Evolutionary conservation across 208 protist genomes (phyloP).

Genomic region (Trypanosoma melophagium): DNA sequence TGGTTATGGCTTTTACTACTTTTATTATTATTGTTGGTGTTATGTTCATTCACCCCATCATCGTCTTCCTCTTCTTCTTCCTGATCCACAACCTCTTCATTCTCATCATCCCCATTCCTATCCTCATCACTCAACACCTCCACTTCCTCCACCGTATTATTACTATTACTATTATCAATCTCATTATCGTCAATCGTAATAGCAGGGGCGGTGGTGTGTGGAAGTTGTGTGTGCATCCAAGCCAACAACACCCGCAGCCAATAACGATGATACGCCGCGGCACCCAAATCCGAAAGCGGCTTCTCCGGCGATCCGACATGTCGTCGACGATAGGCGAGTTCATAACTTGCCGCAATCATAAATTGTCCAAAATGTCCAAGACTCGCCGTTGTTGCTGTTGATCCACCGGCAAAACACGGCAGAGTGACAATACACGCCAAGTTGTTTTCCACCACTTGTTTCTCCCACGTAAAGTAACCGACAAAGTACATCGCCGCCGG

Average conservation of each 20-base stretch:
- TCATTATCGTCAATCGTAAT: neutral
- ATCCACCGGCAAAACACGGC: conserved; percentile 86
- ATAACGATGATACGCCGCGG: conserved; percentile 89
- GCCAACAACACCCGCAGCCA: conserved; percentile 72
- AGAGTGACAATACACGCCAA: conserved; percentile 99
- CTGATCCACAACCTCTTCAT: neutral
- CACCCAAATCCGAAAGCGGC: conserved; percentile 98
- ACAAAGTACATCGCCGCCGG: conserved; percentile 86
- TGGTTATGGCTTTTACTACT: no score
- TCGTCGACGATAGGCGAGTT: conserved; percentile 94
- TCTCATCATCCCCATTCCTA: conserved; percentile 14
- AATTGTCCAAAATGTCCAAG: conserved; percentile 94
- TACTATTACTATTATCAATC: neutral
- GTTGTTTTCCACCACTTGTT: conserved; percentile 96
- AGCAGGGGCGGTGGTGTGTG: neutral
- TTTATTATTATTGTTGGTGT: no score
- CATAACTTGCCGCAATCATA: conserved; percentile 97
- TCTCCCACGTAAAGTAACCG: conserved; percentile 99
- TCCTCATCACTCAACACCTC: conserved; percentile 26
- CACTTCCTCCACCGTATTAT: neutral
- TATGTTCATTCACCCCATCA: no score
- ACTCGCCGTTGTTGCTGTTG: neutral
- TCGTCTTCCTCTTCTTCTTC: no score
- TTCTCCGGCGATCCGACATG: conserved; percentile 97
- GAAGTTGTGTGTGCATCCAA: conserved; percentile 46